These are phyloP conservation scores for Linnemannia exigua DNA, from an alignment of 192 early-diverging fungal genomes.

Conservation along the genomic window DNA sequence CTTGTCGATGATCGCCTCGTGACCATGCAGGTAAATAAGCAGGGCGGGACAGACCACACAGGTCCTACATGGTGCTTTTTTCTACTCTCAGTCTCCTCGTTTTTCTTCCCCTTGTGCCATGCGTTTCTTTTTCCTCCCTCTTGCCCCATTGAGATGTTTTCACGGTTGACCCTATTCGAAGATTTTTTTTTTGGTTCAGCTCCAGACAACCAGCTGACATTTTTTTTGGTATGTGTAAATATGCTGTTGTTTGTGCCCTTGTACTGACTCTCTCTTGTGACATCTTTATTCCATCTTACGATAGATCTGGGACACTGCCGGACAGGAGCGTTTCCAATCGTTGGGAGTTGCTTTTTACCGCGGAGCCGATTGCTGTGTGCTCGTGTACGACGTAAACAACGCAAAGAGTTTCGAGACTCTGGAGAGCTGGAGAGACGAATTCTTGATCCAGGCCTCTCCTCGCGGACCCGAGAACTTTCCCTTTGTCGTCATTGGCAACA, in stretches of 20 bases:
- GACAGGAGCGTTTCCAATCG: slow-evolving; percentile 98
- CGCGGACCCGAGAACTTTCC: slow-evolving; percentile 98
- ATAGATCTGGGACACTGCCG: slow-evolving; percentile 98
- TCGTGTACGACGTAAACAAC: slow-evolving; percentile 98
- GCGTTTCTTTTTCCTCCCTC: neutral
- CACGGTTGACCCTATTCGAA: neutral
- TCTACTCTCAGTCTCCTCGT: neutral
- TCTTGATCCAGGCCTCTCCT: slow-evolving; percentile 95
- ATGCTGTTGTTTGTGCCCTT: neutral
- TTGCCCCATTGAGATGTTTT: neutral
- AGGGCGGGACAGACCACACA: slow-evolving; percentile 2
- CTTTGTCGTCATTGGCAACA: slow-evolving; percentile 99
- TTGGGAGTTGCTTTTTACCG: slow-evolving; percentile 99
- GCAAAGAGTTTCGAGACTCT: slow-evolving; percentile 94
- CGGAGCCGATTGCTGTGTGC: slow-evolving; percentile 98
- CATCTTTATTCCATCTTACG: slow-evolving; percentile 7
- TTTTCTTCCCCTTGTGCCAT: neutral
- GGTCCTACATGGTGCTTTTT: neutral
- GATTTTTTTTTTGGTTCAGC: slow-evolving; percentile 14
- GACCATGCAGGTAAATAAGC: slow-evolving; percentile 92
- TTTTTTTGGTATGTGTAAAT: neutral
- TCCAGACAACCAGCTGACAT: slow-evolving; percentile 9
- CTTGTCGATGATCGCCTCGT: slow-evolving; percentile 91
- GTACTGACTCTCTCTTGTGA: neutral
- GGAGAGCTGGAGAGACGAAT: slow-evolving; percentile 99